Evolutionary conservation across 1,139 yeast genomes (phyloP), one percentile per base, ranked within the genome.

Genomic region (Keqinozyma sinolaborantium): DNA sequence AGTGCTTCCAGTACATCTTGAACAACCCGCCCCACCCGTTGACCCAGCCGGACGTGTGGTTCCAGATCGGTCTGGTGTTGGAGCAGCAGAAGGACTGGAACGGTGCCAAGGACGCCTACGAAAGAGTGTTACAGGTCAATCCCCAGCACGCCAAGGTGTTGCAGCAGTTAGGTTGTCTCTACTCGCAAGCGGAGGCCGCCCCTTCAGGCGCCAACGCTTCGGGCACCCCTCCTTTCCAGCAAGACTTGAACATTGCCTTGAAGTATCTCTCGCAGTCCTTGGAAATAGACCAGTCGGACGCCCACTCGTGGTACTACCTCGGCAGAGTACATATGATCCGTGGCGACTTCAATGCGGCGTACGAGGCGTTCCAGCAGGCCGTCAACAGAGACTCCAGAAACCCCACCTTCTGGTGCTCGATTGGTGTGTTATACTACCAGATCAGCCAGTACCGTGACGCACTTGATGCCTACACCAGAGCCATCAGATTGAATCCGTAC

Each of bases 351-450:
- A 83, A 92, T 44, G 90, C 94, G 31, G 97, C 98, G 3, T 92
- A 92, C 59, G 97, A 92, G 55, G 95, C 97, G 0, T 92, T 92
- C 73, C 98, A 92, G 64, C 97, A 90, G 57, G 98, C 98, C 5
- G 98, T 92, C 34, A 92, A 92, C 58, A 77, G 97, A 40, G 98
- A 92, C 57, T 83, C 95, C 20, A 75, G 97, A 53, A 92, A 92
- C 57, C 97, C 98, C 35, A 92, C 97, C 2, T 92, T 92, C 65
- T 92, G 98, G 98, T 92, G 98, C 58, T 87, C 96, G 19, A 92
- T 92, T 53, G 98, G 98, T 56, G 97, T 92, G 8, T 71, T 92
- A 39, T 92, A 92, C 64, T 92, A 90, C 59, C 97, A 92, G 60
- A 90, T 92, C 40, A 80, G 94, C 35, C 98, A 92, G 62, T 92